Evolutionary conservation across 768 basidiomycete species (phyloP), one percentile per base, ranked within the genome.

Genomic region (Rossbeevera mucosa): DNA sequence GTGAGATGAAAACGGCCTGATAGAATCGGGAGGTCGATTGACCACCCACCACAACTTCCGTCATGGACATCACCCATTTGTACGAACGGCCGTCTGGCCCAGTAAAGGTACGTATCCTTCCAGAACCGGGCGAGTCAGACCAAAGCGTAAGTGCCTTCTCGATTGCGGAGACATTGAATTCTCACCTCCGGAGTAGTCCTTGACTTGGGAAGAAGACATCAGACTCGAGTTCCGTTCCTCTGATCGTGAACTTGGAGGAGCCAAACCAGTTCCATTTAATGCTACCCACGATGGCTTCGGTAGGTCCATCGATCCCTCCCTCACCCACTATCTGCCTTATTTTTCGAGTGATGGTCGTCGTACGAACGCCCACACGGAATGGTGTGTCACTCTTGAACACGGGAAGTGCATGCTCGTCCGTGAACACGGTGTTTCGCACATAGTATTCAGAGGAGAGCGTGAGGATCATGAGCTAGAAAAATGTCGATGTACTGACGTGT

Each of bases 61-160:
- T 21, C 2, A 1, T 1, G 18, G 53, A 1, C 47, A 71, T 53
- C 9, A 59, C 56, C 72, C 72, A 74, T 43, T 62, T 59, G 36
- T 72, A 73, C 41, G 52, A 57, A 22, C 52, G 64, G 5, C 65
- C 69, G 38, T 72, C 71, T 1, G 56, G 65, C 0, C 65, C 72
- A 4, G 47, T 63, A 50, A 74, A 73, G 1, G 64, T 60, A 24
- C 62, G 58, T 21, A 58, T 64, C 29, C 62, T 66, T 29, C 25
- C 25, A 25, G 12, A 30, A 41, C 14, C 21, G 6, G 8, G 2
- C 7, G 21, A 5, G 13, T 21, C 18, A 25, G 22, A 18, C 31
- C 0, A 31, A 31, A 1, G 18, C 2, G 44, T 60, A 13, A 51
- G 47, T 18, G 1, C 4, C 46, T 18, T 49, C 31, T 29, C n/a